These are phyloP conservation scores for Scheffersomyces insectosa DNA, from an alignment of 1,139 yeast genomes.

Conservation along the genomic window DNA sequence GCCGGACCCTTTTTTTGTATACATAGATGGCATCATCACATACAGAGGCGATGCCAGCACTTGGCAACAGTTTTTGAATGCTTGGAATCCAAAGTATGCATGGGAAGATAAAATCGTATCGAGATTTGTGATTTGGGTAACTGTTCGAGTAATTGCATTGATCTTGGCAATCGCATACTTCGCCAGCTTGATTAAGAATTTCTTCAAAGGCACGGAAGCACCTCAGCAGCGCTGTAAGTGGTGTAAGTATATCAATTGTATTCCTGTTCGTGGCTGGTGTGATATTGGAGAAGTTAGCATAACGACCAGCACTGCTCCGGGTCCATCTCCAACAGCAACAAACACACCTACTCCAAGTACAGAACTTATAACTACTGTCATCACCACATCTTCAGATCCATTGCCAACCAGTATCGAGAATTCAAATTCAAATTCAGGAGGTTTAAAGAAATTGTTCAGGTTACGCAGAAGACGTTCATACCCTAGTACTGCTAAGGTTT, in stretches of 20 bases:
- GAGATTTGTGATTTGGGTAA: slow-evolving; percentile 51
- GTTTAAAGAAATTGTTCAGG: not conserved
- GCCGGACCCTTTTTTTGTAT: slow-evolving; percentile 58
- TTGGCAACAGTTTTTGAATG: slow-evolving; percentile 42
- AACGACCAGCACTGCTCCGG: slow-evolving; percentile 13
- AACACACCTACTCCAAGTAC: slow-evolving; percentile 4
- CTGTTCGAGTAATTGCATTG: slow-evolving; percentile 47
- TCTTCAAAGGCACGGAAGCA: slow-evolving; percentile 34
- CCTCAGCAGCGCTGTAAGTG: slow-evolving; percentile 47
- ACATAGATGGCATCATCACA: slow-evolving; percentile 42
- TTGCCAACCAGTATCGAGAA: slow-evolving; percentile 14
- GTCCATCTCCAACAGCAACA: slow-evolving; percentile 5
- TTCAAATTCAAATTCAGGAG: not conserved
- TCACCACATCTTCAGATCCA: slow-evolving; percentile 3
- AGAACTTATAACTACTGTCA: slow-evolving; percentile 1
- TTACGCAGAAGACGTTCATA: not conserved
- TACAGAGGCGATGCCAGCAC: slow-evolving; percentile 31
- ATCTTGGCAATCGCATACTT: slow-evolving; percentile 53
- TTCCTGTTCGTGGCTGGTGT: slow-evolving; percentile 77
- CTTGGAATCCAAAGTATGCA: slow-evolving; percentile 44
- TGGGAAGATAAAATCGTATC: slow-evolving; percentile 34
- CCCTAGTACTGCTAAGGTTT: too few relatives aligned
- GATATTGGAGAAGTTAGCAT: slow-evolving; percentile 54
- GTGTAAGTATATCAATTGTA: slow-evolving; percentile 74
- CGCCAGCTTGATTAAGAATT: slow-evolving; percentile 49